phyloP scores from a whole-genome alignment of 768 basidiomycete genomes.

The Lactifluus hygrophoroides region DNA sequence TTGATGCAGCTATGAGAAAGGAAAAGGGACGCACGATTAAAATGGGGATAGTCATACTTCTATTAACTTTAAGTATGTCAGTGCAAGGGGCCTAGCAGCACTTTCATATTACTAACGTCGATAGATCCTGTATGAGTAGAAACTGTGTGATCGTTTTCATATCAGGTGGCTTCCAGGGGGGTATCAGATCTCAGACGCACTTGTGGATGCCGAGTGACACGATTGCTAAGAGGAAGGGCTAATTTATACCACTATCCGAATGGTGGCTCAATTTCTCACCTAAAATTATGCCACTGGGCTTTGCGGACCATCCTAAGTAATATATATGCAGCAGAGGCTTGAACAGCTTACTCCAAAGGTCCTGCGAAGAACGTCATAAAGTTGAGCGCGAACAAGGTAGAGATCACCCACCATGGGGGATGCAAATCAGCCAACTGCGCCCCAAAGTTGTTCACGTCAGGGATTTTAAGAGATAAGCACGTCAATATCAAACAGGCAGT shows the following conservation, averaged over 20 bases:
- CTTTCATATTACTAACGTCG: not conserved
- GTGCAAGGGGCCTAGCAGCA: not conserved
- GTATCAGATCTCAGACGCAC: not conserved
- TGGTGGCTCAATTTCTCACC: not conserved
- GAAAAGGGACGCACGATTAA: not conserved
- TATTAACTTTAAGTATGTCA: not conserved
- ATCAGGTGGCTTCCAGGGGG: not conserved
- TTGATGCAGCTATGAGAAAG: not conserved
- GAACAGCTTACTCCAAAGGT: not conserved
- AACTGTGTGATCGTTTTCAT: not conserved
- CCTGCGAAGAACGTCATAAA: not conserved
- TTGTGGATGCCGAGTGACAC: not conserved
- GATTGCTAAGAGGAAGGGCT: not conserved
- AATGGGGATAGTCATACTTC: not conserved
- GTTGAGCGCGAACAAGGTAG: not conserved
- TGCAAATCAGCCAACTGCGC: not conserved
- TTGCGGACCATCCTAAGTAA: not conserved
- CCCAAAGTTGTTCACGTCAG: not conserved
- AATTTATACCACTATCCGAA: not conserved
- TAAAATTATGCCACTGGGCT: not conserved
- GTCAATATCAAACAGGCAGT: not conserved
- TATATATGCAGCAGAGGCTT: not conserved
- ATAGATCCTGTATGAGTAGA: not conserved
- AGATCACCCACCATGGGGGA: not conserved
- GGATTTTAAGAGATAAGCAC: not conserved